Evolutionary conservation across 2,329 filamentous ascomycete species (phyloP).

Genomic region (Pseudogymnoascus sp.): DNA sequence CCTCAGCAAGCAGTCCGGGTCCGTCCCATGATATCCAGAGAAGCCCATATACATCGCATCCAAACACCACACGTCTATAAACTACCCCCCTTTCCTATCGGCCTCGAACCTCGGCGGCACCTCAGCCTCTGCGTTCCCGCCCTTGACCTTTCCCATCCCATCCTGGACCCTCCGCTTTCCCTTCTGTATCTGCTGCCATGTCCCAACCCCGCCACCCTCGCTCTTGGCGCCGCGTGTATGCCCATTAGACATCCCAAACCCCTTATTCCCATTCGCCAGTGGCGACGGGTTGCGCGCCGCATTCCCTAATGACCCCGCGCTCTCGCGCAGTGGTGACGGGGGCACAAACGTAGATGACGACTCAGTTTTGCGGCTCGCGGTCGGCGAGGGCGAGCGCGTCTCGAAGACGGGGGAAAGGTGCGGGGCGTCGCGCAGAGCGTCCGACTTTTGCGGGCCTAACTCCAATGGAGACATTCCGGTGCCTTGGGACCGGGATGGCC

Average conservation of each 20-base stretch:
- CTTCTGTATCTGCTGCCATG: conserved; percentile 53
- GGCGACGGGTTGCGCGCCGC: conserved; percentile 32
- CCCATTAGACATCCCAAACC: conserved; percentile 37
- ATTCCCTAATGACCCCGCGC: conserved; percentile 14
- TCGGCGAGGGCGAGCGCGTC: conserved; percentile 62
- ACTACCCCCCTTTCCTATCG: not conserved
- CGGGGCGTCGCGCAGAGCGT: not conserved
- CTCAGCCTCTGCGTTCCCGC: not conserved
- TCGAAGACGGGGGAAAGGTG: conserved; percentile 68
- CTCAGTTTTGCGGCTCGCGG: conserved; percentile 46
- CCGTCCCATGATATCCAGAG: not conserved
- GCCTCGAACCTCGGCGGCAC: not conserved
- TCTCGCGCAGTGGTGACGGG: conserved; percentile 12
- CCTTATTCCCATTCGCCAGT: conserved; percentile 11
- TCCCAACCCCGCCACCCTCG: conserved; percentile 37
- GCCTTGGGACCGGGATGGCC: not conserved
- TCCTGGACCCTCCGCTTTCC: conserved; percentile 36
- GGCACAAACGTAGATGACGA: conserved; percentile 21
- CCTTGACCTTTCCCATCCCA: not conserved
- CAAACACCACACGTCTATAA: not conserved
- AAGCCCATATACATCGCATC: not conserved
- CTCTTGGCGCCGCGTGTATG: conserved; percentile 47
- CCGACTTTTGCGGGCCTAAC: not conserved
- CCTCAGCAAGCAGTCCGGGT: not conserved
- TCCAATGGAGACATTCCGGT: not conserved